Conservation (phyloP, 1,139 yeast genomes). For the Citeromyces hawaiiensis region DNA sequence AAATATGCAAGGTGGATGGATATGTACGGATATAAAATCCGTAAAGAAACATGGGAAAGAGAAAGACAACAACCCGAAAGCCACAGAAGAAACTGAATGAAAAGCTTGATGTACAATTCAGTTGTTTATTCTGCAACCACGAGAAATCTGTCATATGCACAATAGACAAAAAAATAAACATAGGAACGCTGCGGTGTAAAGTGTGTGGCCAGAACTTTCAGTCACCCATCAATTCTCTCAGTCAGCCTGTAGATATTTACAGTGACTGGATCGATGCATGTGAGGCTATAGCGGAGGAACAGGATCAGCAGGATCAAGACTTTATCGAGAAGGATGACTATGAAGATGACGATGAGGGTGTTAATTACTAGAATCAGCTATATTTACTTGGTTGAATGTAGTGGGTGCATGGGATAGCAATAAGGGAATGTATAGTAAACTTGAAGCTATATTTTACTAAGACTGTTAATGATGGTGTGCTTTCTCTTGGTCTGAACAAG, state of each 20-base stretch:
- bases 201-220: constrained; percentile 94
- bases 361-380: constrained; percentile 7
- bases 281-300: constrained; percentile 80
- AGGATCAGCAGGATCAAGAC: constrained; percentile 12
- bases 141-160: constrained; percentile 85
- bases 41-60: constrained; percentile 47
- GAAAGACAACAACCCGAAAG: constrained; percentile 79
- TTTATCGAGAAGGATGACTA: constrained; percentile 20
- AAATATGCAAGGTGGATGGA: not conserved
- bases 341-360: constrained; percentile 16
- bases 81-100: constrained; percentile 74
- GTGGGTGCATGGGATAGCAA: no score
- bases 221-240: constrained; percentile 68
- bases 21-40: not conserved
- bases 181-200: constrained; percentile 82
- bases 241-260: constrained; percentile 88
- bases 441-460: no score
- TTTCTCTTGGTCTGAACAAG: no score
- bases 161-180: constrained; percentile 73
- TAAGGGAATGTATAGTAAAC: no score
- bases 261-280: constrained; percentile 99
- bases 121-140: constrained; percentile 92
- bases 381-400: no score
- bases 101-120: constrained; percentile 72
- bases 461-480: no score